A percentile compares a stretch with the other conserved stretches of the same genome.
phyloP scores from a whole-genome alignment of 1,284 basidiomycete genomes.

The Ustilago crameri region DNA sequence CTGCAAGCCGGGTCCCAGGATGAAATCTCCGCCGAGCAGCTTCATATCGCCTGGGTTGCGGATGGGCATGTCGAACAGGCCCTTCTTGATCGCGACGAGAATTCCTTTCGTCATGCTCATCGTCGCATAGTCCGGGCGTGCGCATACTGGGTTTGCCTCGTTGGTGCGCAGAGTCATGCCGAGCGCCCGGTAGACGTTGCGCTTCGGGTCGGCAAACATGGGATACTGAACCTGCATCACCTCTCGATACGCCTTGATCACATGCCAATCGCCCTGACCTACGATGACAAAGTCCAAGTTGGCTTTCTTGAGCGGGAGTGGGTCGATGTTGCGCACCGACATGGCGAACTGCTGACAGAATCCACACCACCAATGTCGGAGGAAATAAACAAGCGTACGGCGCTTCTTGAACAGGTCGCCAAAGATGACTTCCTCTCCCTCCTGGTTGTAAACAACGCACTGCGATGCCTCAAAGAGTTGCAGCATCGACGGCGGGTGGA shows the following conservation, averaged over 20 bases:
- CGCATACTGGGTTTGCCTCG: conserved; percentile 71
- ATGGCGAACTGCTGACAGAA: conserved; percentile 86
- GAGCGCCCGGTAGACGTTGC: conserved; percentile 77
- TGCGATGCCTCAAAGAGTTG: conserved; percentile 75
- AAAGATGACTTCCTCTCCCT: conserved; percentile 77
- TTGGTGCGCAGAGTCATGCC: conserved; percentile 77
- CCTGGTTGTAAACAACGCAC: conserved; percentile 76
- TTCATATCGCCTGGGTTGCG: conserved; percentile 79
- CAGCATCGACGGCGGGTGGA: conserved; percentile 56
- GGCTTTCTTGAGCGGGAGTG: conserved; percentile 73
- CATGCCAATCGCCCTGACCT: conserved; percentile 78
- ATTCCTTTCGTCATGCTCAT: conserved; percentile 76
- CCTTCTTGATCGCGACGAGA: conserved; percentile 75
- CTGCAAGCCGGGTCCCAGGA: conserved; percentile 76
- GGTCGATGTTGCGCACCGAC: conserved; percentile 74
- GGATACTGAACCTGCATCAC: conserved; percentile 73
- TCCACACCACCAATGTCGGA: conserved; percentile 73
- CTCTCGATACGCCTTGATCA: conserved; percentile 77
- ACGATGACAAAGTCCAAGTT: conserved; percentile 78
- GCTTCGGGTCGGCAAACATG: conserved; percentile 81
- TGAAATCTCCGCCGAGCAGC: conserved; percentile 88
- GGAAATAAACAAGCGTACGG: conserved; percentile 76
- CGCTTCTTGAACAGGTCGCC: conserved; percentile 77
- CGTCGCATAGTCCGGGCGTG: conserved; percentile 75
- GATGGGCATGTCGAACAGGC: conserved; percentile 75